A percentile compares a stretch with the other conserved stretches of the same genome.
phyloP scores from a whole-genome alignment of 441 rosid species.

The Kokia cookei region DNA sequence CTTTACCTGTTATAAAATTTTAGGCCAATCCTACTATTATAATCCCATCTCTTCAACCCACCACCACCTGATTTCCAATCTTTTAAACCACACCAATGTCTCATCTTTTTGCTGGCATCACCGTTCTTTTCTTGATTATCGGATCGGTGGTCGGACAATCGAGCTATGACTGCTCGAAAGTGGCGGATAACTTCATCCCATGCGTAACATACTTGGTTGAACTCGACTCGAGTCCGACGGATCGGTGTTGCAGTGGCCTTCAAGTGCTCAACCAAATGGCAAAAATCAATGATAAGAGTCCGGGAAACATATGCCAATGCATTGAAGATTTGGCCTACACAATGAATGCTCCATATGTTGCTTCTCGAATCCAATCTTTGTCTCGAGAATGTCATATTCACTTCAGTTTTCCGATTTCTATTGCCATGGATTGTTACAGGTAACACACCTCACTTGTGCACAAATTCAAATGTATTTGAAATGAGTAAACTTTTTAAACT shows the following conservation, averaged over 20 bases:
- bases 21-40: neutral
- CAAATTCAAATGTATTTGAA: neutral
- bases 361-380: constrained; percentile 29
- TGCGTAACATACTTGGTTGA: constrained; percentile 26
- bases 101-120: neutral
- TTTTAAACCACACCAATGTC: neutral
- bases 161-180: neutral
- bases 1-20: neutral
- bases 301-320: constrained; percentile 34
- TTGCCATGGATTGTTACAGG: constrained; percentile 44
- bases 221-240: constrained; percentile 13
- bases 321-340: constrained; percentile 39
- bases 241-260: constrained; percentile 26
- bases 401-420: constrained; percentile 47
- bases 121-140: neutral
- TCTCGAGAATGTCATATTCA: constrained; percentile 22
- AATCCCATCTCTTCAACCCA: neutral
- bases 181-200: constrained; percentile 19
- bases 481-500: too few species aligned
- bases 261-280: constrained; percentile 18
- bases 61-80: neutral
- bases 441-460: neutral
- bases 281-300: neutral
- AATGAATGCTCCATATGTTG: constrained; percentile 20
- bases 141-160: neutral